Evolutionary conservation across 306 rosid genomes (phyloP), one percentile per base, ranked within the genome.

Genomic region (Sesbania bispinosa): DNA sequence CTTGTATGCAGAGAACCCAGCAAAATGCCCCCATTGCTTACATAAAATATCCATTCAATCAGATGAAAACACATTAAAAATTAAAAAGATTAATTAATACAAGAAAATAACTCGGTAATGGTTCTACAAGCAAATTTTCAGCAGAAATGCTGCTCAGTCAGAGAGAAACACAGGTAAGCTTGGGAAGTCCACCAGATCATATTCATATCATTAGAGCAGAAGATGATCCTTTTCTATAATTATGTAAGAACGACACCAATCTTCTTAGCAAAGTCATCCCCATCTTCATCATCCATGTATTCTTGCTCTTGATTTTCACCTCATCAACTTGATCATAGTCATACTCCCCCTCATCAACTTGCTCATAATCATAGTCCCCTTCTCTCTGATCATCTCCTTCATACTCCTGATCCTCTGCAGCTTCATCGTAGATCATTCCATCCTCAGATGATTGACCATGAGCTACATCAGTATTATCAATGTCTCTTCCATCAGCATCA

Each of bases 261-360:
- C 86, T 90, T 93, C 89, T 93, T 93, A 10, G 97, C 98, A 63
- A 93, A 90, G 81, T 93, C 98, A 80, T n/a, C 96, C 1, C 50
- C 73, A 3, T 88, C 93, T 69, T 87, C 98, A 5, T 87, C 98
- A 3, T 93, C 97, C 52, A 82, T 30, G 77, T 83, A 93, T 42
- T 85, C 97, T 78, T 73, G 90, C 66, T 83, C 93, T 26, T 74
- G 85, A 64, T 85, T 88, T 58, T 92, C 96, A 21, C 90, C 71
- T 79, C 89, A 0, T 88, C 96, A 4, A 67, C 83, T 60, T 72
- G 83, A 10, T 79, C 83, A 21, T 79, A 86, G 2, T 64, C 83
- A 33, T 93, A 91, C 27, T 87, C 97, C 10, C 88, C 95, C 3
- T 88, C 94, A 2, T 93, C 97, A 10, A 69, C 93, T 78, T 87